Conservation (phyloP, 1,139 yeast genomes). For the Keqinozyma sinolaborantium region DNA sequence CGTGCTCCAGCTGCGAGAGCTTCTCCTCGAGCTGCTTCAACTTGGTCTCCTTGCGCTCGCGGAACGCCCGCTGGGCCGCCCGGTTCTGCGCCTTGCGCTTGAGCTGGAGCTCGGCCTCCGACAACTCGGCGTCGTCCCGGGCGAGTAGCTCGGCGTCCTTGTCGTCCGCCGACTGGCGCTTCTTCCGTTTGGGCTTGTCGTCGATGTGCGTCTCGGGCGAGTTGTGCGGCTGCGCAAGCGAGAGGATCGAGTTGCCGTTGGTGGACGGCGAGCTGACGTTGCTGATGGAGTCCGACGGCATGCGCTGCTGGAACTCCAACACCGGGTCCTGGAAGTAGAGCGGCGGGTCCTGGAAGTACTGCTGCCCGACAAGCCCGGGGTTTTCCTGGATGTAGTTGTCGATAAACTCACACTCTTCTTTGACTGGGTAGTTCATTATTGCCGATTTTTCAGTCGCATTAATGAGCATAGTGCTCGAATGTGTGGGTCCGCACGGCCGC, state of each 20-base stretch:
- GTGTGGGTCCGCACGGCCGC: no score
- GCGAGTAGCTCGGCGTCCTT: constrained; percentile 37
- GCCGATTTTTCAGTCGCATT: neutral
- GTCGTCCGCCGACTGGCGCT: constrained; percentile 30
- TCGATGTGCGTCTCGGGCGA: neutral
- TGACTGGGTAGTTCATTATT: neutral
- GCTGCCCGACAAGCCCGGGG: neutral
- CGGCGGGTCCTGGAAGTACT: neutral
- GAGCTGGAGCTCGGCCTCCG: constrained; percentile 47
- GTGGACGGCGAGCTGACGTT: neutral
- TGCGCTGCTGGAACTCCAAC: neutral
- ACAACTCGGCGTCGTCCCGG: constrained; percentile 37
- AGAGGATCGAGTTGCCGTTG: neutral
- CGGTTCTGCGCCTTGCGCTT: constrained; percentile 80
- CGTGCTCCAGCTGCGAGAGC: constrained; percentile 57
- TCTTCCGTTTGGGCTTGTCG: constrained; percentile 8
- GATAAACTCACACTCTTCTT: neutral
- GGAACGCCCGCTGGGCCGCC: constrained; percentile 86
- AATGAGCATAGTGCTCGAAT: constrained; percentile 61
- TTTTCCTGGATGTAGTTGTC: neutral
- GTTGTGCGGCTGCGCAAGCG: neutral
- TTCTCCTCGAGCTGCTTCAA: constrained; percentile 65
- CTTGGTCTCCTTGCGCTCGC: constrained; percentile 78
- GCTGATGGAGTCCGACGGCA: neutral
- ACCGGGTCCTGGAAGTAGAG: neutral